Conservation (phyloP, 2,329 filamentous ascomycete species). For the Rutstroemia sp. region DNA sequence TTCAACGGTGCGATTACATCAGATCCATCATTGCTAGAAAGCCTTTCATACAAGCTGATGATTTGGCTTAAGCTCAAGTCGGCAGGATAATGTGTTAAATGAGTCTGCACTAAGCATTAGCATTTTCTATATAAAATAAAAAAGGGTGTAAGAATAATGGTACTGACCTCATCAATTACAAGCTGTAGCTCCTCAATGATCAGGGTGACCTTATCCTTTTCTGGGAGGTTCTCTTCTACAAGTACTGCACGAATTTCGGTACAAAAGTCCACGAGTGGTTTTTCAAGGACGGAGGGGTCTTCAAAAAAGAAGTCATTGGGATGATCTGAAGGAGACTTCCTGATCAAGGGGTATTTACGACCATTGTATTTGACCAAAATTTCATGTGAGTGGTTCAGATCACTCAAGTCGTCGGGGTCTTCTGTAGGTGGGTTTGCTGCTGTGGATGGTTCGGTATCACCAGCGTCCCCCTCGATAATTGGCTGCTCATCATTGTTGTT, state of each 20-base stretch:
- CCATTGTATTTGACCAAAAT: slow-evolving; percentile 7
- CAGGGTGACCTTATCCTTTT: slow-evolving; percentile 50
- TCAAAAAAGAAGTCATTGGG: slow-evolving; percentile 49
- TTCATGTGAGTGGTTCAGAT: neutral
- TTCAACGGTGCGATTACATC: slow-evolving; percentile 48
- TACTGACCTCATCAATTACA: slow-evolving; percentile 49
- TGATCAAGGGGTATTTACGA: slow-evolving; percentile 6
- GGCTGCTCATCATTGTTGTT: neutral
- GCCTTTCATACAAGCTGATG: slow-evolving; percentile 48
- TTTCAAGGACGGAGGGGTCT: slow-evolving; percentile 45
- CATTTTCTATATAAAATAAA: slow-evolving; percentile 10
- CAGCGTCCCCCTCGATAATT: neutral
- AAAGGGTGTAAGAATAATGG: neutral
- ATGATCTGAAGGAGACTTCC: slow-evolving; percentile 31
- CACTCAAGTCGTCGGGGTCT: neutral
- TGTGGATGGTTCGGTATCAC: neutral
- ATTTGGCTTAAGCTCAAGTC: slow-evolving; percentile 48
- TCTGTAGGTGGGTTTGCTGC: neutral
- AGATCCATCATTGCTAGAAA: slow-evolving; percentile 52
- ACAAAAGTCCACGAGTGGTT: slow-evolving; percentile 48
- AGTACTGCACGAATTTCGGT: slow-evolving; percentile 46
- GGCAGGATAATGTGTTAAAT: slow-evolving; percentile 43
- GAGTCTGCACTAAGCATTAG: slow-evolving; percentile 21
- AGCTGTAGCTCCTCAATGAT: slow-evolving; percentile 47
- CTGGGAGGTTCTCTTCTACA: slow-evolving; percentile 41